Conservation (phyloP, 306 rosid genomes). For the Gynostemma pentaphyllum region DNA sequence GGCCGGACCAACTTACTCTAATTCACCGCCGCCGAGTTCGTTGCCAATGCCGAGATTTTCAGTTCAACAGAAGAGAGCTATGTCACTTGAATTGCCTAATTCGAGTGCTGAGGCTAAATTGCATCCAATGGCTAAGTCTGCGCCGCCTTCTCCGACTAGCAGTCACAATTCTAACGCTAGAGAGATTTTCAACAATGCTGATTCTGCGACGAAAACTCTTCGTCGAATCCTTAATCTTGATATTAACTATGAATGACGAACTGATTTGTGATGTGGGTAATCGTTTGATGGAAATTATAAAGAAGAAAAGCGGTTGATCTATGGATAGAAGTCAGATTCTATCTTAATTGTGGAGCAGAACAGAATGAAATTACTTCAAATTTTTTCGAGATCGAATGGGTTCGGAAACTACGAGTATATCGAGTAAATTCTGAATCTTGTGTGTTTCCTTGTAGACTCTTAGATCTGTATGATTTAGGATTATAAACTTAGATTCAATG, state of each 20-base stretch:
- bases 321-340: background rate
- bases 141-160: conserved; percentile 13
- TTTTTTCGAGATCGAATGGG: background rate
- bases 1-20: conserved; percentile 95
- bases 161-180: background rate
- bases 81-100: conserved; percentile 14
- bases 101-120: background rate
- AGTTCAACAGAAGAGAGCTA: conserved; percentile 47
- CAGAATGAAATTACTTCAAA: background rate
- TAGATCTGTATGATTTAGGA: background rate
- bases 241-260: conserved; percentile 1
- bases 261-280: background rate
- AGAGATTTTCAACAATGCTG: conserved; percentile 7
- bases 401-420: too few species aligned
- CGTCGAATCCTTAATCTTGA: conserved; percentile 13
- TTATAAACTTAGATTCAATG: conserved; percentile 5
- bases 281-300: background rate
- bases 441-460: background rate
- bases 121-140: conserved; percentile 10
- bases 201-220: conserved; percentile 14
- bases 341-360: background rate
- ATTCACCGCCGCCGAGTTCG: conserved; percentile 89
- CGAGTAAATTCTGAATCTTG: background rate
- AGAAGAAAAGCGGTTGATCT: background rate
- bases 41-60: conserved; percentile 84